Evolutionary conservation across 23 red algal species (phyloP), one percentile per base, ranked within the genome.

Genomic region (Rhodosorus marinus): DNA sequence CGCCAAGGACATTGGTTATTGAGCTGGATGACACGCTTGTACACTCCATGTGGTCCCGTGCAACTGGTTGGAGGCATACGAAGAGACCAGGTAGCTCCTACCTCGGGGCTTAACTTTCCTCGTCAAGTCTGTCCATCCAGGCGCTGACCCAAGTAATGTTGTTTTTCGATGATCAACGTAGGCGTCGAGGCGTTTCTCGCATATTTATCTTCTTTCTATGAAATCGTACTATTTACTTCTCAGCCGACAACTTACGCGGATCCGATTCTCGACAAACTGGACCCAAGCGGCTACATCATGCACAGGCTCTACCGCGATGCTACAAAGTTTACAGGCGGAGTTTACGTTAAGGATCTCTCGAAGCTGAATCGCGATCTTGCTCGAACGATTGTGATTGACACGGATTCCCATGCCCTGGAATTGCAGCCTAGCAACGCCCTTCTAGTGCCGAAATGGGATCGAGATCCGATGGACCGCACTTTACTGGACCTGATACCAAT

Each of bases 181-280:
- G n/a, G 87, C 42, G 76, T 75, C 8, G 87, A 94, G 41, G 87
- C 87, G 28, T 94, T 94, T 50, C 62, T 94, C 33, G 87, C 87
- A 7, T 83, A 94, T 35, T 65, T 94, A 57, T 71, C 87, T 9
- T 50, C 50, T 11, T 79, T 94, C 29, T 94, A 94, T 46, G 87
- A 94, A 54, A 46, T 94, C 1, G 77, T 94, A 15, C 55, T 94
- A 1, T 94, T 80, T 50, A 94, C 76, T 7, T 62, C 42, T 23
- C 54, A 49, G 20, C 59, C 80, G 26, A 33, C 64, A 46, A 47
- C 59, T 22, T 94, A 83, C 65, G 87, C 77, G 6, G 87, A 94
- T 27, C 87, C 87, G 8, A 94, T 94, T 47, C 63, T 94, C 20
- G 64, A 74, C 35, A 48, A 36, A 49, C 49, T 94, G n/a, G 87